These are phyloP conservation scores for Phaeosphaeriaceae sp. DNA, from an alignment of 2,329 filamentous ascomycete genomes.

Conservation along the genomic window DNA sequence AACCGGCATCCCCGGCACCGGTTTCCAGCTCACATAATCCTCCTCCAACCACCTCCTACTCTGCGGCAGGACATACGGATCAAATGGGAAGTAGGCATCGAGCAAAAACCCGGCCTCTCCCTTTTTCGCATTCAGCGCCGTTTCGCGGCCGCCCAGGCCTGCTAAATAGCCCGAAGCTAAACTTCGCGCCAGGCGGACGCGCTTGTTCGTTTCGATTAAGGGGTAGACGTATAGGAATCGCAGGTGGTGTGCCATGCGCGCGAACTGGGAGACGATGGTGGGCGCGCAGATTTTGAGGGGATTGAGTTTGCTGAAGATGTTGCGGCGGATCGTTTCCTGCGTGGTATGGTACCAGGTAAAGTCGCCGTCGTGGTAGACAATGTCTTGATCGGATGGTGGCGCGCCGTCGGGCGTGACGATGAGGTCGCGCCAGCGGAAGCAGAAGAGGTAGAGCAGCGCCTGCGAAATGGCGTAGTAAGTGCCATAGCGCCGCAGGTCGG, in stretches of 20 bases:
- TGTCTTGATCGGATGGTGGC: conserved; percentile 50
- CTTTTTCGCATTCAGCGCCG: conserved; percentile 58
- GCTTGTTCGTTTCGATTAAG: conserved; percentile 90
- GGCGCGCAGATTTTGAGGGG: conserved; percentile 94
- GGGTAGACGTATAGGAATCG: conserved; percentile 89
- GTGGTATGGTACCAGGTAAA: conserved; percentile 79
- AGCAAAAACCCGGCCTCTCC: conserved; percentile 84
- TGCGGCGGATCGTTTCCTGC: conserved; percentile 74
- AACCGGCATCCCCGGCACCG: conserved; percentile 49
- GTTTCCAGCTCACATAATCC: conserved; percentile 48
- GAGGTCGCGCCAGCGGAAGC: conserved; percentile 95
- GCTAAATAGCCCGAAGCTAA: conserved; percentile 61
- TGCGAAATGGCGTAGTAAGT: conserved; percentile 90
- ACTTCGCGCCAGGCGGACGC: conserved; percentile 78
- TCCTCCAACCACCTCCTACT: conserved; percentile 88
- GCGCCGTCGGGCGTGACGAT: conserved; percentile 63
- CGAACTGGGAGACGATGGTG: conserved; percentile 89
- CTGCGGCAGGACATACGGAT: conserved; percentile 88
- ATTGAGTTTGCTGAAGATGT: conserved; percentile 89
- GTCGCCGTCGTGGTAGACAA: conserved; percentile 73
- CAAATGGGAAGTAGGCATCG: conserved; percentile 96
- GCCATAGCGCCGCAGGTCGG: conserved; percentile 82
- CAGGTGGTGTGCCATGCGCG: conserved; percentile 83
- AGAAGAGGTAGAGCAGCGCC: conserved; percentile 92
- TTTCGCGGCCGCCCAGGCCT: conserved; percentile 60